Conservation (phyloP, 179 eudicot species). For the Beta corolliflora region DNA sequence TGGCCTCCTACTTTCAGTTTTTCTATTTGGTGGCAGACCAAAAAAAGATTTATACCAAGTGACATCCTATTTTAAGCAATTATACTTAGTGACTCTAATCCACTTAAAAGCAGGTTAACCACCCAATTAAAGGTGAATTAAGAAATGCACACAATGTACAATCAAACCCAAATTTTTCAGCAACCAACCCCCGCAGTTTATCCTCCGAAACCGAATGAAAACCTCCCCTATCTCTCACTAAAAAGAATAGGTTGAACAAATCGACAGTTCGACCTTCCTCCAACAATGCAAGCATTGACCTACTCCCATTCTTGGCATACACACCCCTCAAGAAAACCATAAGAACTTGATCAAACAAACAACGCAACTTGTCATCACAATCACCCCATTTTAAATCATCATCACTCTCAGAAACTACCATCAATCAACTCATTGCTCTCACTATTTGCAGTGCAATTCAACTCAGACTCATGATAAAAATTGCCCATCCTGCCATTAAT, state of each 20-base stretch:
- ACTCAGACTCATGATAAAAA: constrained; percentile 36
- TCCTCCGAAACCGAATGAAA: constrained; percentile 56
- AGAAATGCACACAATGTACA: too few species aligned
- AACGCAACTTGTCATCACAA: constrained; percentile 45
- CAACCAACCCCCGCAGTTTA: constrained; percentile 67
- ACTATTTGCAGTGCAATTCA: constrained; percentile 36
- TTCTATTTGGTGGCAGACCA: too few species aligned
- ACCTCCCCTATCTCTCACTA: constrained; percentile 70
- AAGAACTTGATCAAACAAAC: constrained; percentile 70
- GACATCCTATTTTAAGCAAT: too few species aligned
- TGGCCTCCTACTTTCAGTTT: too few species aligned
- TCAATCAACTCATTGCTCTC: constrained; percentile 20
- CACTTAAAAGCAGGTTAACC: too few species aligned
- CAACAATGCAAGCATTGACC: constrained; percentile 61
- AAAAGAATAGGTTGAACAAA: constrained; percentile 73
- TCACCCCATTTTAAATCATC: constrained; percentile 43
- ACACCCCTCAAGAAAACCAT: constrained; percentile 52
- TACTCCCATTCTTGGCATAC: constrained; percentile 43
- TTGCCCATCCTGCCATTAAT: constrained; percentile 54
- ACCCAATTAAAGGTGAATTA: too few species aligned
- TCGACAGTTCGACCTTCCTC: constrained; percentile 66
- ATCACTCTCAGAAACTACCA: constrained; percentile 37
- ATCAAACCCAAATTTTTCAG: background rate
- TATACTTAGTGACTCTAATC: too few species aligned
- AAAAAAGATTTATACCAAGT: too few species aligned